phyloP scores from a whole-genome alignment of 495 filamentous ascomycete species.

The Penicillium daleae region DNA sequence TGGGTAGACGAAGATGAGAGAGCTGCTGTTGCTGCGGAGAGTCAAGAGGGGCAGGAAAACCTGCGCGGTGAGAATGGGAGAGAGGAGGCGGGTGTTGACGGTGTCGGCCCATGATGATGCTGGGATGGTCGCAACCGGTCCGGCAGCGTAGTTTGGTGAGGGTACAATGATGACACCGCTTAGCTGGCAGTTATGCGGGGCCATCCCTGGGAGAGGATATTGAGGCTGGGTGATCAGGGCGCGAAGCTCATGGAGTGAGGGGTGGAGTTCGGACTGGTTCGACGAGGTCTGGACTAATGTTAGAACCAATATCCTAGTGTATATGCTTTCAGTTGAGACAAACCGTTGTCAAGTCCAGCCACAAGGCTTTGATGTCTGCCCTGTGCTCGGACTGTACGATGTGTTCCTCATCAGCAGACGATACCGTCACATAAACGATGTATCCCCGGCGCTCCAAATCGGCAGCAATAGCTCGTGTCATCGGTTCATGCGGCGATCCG shows the following conservation, averaged over 20 bases:
- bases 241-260: constrained; percentile 55
- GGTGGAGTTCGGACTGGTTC: constrained; percentile 57
- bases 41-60: constrained; percentile 82
- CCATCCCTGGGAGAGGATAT: constrained; percentile 68
- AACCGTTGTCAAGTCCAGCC: constrained; percentile 73
- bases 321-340: constrained; percentile 13
- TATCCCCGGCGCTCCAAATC: constrained; percentile 92
- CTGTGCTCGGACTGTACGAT: constrained; percentile 73
- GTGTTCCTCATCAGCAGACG: constrained; percentile 78
- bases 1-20: constrained; percentile 80
- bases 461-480: constrained; percentile 76
- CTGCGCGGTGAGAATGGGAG: constrained; percentile 85
- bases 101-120: constrained; percentile 83
- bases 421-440: constrained; percentile 87
- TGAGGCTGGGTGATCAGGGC: constrained; percentile 72
- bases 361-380: constrained; percentile 78
- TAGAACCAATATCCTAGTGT: background rate
- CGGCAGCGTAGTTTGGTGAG: constrained; percentile 62
- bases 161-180: constrained; percentile 77
- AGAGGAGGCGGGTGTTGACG: constrained; percentile 87
- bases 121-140: constrained; percentile 80
- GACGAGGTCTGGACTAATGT: constrained; percentile 52
- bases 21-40: constrained; percentile 50
- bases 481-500: constrained; percentile 76
- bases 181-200: constrained; percentile 73